A percentile compares a stretch with the other conserved stretches of the same genome.
Evolutionary conservation across 148 eudicot genomes (phyloP).

Genomic region (Silene uniflora): DNA sequence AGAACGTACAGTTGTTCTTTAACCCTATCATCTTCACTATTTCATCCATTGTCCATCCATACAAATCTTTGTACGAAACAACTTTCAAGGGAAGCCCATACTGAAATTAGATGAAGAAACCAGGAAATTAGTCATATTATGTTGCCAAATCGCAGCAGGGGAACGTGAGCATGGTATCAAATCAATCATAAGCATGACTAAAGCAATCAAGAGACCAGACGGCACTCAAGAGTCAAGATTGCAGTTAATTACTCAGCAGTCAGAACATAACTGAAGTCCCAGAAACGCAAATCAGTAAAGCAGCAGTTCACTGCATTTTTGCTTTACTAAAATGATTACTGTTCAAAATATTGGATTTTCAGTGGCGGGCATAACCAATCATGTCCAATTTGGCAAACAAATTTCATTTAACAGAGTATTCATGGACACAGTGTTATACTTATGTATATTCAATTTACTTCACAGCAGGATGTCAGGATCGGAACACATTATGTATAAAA

Average conservation of each 20-base stretch:
- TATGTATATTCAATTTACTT: not conserved
- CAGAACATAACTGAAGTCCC: not conserved
- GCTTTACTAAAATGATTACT: not conserved
- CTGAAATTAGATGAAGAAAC: slow-evolving; percentile 31
- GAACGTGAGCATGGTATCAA: not conserved
- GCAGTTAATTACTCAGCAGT: not conserved
- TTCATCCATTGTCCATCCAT: slow-evolving; percentile 99
- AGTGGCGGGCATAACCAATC: not conserved
- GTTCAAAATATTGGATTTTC: not conserved
- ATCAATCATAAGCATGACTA: not conserved
- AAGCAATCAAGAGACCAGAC: not conserved
- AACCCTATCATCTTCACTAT: slow-evolving; percentile 95
- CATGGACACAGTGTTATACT: not conserved
- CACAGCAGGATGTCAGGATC: not conserved
- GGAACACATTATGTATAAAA: not conserved
- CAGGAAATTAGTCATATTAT: not conserved
- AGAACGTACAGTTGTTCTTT: slow-evolving; percentile 96
- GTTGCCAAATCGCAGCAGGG: slow-evolving; percentile 12
- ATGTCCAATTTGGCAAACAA: not conserved
- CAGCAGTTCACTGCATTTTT: not conserved
- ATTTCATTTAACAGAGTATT: not conserved
- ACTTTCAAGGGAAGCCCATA: slow-evolving; percentile 95
- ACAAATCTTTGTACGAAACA: slow-evolving; percentile 91
- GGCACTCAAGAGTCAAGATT: not conserved
- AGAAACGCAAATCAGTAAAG: not conserved